Conservation (phyloP, 2,329 filamentous ascomycete species). For the Trichoderma oligosporum region DNA sequence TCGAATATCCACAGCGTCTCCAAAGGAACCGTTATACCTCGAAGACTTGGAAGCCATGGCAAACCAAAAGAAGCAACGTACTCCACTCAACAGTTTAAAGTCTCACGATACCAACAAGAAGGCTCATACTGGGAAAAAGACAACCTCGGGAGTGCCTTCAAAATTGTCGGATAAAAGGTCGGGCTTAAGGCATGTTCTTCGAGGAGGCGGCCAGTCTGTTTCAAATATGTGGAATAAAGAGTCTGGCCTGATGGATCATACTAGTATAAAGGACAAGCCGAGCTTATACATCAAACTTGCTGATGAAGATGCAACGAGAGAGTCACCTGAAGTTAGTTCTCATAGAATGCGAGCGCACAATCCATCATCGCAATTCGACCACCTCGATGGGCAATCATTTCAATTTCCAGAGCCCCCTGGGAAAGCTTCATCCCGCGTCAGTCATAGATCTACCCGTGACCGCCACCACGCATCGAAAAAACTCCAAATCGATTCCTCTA, state of each 20-base stretch:
- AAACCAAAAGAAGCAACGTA: slow-evolving; percentile 47
- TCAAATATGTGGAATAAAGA: slow-evolving; percentile 51
- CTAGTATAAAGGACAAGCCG: neutral
- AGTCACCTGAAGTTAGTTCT: slow-evolving; percentile 20
- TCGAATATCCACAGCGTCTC: slow-evolving; percentile 20
- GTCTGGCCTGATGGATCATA: slow-evolving; percentile 15
- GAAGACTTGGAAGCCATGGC: slow-evolving; percentile 25
- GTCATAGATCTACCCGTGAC: slow-evolving; percentile 50
- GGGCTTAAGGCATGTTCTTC: slow-evolving; percentile 46
- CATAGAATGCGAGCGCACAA: slow-evolving; percentile 6
- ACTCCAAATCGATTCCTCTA: slow-evolving; percentile 54
- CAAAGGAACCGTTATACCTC: slow-evolving; percentile 20
- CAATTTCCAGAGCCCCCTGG: slow-evolving; percentile 31
- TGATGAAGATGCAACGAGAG: slow-evolving; percentile 12
- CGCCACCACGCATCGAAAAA: slow-evolving; percentile 51
- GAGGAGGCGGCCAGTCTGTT: slow-evolving; percentile 45
- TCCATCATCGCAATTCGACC: slow-evolving; percentile 10
- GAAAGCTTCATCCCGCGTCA: slow-evolving; percentile 44
- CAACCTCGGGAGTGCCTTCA: slow-evolving; percentile 24
- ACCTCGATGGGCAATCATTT: slow-evolving; percentile 3
- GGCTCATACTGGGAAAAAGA: slow-evolving; percentile 30
- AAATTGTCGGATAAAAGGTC: slow-evolving; percentile 26
- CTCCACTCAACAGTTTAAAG: slow-evolving; percentile 29
- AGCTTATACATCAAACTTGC: slow-evolving; percentile 17
- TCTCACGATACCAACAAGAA: slow-evolving; percentile 12